Conservation (phyloP, 164 flowering plant species). For the Vitis cinerea region DNA sequence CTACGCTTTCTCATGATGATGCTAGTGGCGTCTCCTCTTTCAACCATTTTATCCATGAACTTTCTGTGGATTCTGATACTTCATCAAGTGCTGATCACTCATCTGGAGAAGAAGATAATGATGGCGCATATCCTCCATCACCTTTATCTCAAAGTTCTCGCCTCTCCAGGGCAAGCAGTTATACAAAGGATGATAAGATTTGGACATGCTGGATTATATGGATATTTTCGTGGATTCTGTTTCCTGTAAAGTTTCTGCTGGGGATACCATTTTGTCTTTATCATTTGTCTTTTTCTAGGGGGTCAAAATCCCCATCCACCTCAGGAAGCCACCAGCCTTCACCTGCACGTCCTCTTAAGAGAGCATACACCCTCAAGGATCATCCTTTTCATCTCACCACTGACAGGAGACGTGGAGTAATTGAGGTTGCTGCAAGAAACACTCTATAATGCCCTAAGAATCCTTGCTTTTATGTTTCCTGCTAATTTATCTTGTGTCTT, state of each 20-base stretch:
- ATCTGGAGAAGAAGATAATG: constrained; percentile 78
- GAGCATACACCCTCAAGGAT: constrained; percentile 51
- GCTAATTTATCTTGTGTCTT: not conserved
- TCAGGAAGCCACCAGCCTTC: constrained; percentile 29
- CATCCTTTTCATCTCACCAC: constrained; percentile 69
- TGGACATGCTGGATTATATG: constrained; percentile 47
- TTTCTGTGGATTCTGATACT: constrained; percentile 80
- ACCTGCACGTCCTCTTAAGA: constrained; percentile 31
- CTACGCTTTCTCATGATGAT: constrained; percentile 13
- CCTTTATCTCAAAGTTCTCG: constrained; percentile 72
- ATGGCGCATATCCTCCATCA: constrained; percentile 47
- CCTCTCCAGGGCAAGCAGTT: constrained; percentile 50
- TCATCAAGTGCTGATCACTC: constrained; percentile 61
- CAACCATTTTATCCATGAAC: constrained; percentile 88
- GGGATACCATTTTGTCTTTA: constrained; percentile 51
- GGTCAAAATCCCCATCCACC: constrained; percentile 23
- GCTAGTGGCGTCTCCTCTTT: constrained; percentile 95
- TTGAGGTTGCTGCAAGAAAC: constrained; percentile 59
- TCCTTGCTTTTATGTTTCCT: not conserved
- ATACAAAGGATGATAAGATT: constrained; percentile 37
- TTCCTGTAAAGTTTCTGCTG: constrained; percentile 59
- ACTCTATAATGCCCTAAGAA: not conserved
- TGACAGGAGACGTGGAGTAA: constrained; percentile 92
- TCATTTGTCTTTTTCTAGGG: constrained; percentile 28
- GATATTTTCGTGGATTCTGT: constrained; percentile 66